Evolutionary conservation across 1,284 basidiomycete species (phyloP), one percentile per base, ranked within the genome.

Genomic region (Laetiporus sulphureus): DNA sequence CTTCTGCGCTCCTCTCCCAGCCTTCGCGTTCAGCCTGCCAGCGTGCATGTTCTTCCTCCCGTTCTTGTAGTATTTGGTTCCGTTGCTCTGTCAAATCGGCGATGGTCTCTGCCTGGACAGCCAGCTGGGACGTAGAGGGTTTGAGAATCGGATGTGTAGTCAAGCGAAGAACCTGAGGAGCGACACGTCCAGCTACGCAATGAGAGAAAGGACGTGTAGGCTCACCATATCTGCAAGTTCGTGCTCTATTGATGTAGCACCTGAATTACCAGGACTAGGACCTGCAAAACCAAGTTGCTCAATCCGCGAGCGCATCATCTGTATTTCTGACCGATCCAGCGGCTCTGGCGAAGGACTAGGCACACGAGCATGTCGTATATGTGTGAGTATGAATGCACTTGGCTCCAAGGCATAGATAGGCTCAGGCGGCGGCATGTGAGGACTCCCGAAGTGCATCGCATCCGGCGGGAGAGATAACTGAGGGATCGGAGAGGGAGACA

Each of bases 1-100:
- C 80, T 46, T 85, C 82, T 0, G 76, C 72, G 45, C 71, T 73
- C 40, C 81, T 66, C 11, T 68, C 69, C 74, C 78, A 85, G 3
- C 69, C 65, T 5, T 75, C 73, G 47, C 71, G 68, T 54, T 83
- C 81, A 0, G 73, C 69, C 25, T 72, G 61, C 45, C 38, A 40
- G 31, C 72, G 66, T 6, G 64, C 64, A n/a, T 67, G 67, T 40
- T 82, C 76, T 38, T 80, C 75, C 32, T 72, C 68, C 5, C 67
- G 61, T 38, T 75, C 69, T 15, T 59, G 59, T 2, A 76, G 46
- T 10, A 85, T 51, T 42, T 73, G 69, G 49, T 83, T 73, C n/a
- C 78, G 69, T 49, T 87, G 80, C 13, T 61, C 53, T 1, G 65
- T 69, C 12, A 86, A 59, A 1, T 65, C 59, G 4, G 72, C 64